Conservation (phyloP, 2,329 filamentous ascomycete genomes). For the Ustilaginoidea virens region DNA sequence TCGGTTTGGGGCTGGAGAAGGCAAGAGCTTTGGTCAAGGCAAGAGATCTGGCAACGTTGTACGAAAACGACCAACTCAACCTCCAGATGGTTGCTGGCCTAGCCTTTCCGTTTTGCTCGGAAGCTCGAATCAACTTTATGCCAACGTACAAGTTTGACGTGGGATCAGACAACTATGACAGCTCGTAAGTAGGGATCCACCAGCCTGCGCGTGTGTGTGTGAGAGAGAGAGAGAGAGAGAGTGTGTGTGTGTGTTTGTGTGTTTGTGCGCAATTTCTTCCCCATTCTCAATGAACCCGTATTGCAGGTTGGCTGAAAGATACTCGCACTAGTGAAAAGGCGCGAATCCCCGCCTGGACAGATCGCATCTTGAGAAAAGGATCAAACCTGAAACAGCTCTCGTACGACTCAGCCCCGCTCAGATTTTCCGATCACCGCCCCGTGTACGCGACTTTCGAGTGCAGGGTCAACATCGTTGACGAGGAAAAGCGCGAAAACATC, state of each 20-base stretch:
- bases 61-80: conserved; percentile 91
- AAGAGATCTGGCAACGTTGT: conserved; percentile 60
- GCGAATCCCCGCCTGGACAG: conserved; percentile 93
- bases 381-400: conserved; percentile 65
- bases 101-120: conserved; percentile 82
- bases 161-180: conserved; percentile 79
- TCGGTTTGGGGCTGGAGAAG: conserved; percentile 66
- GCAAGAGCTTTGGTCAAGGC: conserved; percentile 60
- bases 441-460: conserved; percentile 86
- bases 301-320: too few species aligned
- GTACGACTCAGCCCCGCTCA: conserved; percentile 69
- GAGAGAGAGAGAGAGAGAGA: too few species aligned
- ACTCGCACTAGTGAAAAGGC: conserved; percentile 82
- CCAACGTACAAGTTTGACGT: conserved; percentile 96
- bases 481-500: conserved; percentile 54
- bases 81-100: conserved; percentile 90
- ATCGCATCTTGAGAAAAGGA: conserved; percentile 80
- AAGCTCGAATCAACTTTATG: conserved; percentile 72
- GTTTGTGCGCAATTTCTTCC: not conserved
- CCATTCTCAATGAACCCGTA: too few species aligned
- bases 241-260: too few species aligned
- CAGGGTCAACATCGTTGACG: conserved; percentile 65
- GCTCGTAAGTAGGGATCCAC: conserved; percentile 43
- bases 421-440: conserved; percentile 91
- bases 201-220: too few species aligned